These are phyloP conservation scores for Chrysosporium keratinophilum DNA, from an alignment of 2,329 filamentous ascomycete genomes.

Conservation along the genomic window DNA sequence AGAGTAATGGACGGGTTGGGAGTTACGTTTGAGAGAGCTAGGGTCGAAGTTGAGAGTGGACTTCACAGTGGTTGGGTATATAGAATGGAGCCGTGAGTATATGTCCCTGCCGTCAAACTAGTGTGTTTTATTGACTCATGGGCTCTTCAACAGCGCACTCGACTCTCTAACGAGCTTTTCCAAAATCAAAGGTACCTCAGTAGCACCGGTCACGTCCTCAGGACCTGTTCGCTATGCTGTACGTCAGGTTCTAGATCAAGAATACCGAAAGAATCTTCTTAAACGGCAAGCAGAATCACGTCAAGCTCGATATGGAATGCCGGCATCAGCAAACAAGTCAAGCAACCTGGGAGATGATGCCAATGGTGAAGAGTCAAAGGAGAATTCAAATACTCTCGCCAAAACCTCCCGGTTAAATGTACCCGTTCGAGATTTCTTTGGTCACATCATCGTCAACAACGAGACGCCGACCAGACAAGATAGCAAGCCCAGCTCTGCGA, in stretches of 20 bases:
- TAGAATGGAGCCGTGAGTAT: slow-evolving; percentile 80
- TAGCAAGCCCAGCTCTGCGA: slow-evolving; percentile 19
- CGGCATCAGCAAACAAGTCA: slow-evolving; percentile 23
- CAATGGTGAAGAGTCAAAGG: not conserved
- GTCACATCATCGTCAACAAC: slow-evolving; percentile 52
- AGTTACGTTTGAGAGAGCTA: slow-evolving; percentile 67
- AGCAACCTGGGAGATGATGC: slow-evolving; percentile 15
- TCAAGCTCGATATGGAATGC: slow-evolving; percentile 51
- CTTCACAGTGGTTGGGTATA: slow-evolving; percentile 65
- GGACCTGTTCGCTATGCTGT: slow-evolving; percentile 82
- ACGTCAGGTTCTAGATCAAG: slow-evolving; percentile 83
- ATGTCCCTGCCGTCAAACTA: not conserved
- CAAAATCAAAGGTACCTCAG: slow-evolving; percentile 30
- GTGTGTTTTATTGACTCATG: slow-evolving; percentile 24
- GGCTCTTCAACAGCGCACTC: slow-evolving; percentile 43
- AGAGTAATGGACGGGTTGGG: slow-evolving; percentile 74
- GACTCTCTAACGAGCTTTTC: slow-evolving; percentile 64
- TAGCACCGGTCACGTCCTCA: slow-evolving; percentile 44
- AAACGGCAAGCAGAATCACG: slow-evolving; percentile 56
- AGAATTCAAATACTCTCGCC: slow-evolving; percentile 24
- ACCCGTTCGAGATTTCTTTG: slow-evolving; percentile 76
- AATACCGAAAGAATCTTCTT: slow-evolving; percentile 63
- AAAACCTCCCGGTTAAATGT: slow-evolving; percentile 24
- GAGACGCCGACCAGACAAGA: not conserved
- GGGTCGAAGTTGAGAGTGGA: slow-evolving; percentile 59